phyloP scores from a whole-genome alignment of 208 protist species.

The Leishmania turanica region DNA sequence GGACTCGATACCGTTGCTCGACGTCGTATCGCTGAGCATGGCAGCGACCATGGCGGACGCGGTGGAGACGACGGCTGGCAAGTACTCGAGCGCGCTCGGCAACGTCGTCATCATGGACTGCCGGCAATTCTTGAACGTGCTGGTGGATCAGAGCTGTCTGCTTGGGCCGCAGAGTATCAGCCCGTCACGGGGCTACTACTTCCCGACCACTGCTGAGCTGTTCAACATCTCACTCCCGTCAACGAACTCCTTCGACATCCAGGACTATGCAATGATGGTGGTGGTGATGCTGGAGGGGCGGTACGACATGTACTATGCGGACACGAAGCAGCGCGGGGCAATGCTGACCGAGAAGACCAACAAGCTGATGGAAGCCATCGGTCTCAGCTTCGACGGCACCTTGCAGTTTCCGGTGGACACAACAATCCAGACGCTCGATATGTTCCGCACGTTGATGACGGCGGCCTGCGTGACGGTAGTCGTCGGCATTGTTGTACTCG shows the following conservation, averaged over 20 bases:
- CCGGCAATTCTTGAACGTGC: constrained; percentile 32
- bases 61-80: constrained; percentile 72
- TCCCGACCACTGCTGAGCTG: constrained; percentile 35
- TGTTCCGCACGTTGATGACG: constrained; percentile 79
- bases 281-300: constrained; percentile 70
- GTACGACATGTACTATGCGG: constrained; percentile 74
- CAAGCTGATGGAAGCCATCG: constrained; percentile 53
- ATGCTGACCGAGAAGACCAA: constrained; percentile 67
- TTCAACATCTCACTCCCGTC: constrained; percentile 26
- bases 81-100: constrained; percentile 91
- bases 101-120: constrained; percentile 93
- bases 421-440: constrained; percentile 63
- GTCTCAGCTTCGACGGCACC: constrained; percentile 45
- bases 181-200: constrained; percentile 17
- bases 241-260: constrained; percentile 36
- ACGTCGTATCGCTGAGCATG: constrained; percentile 26
- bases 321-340: constrained; percentile 23
- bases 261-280: constrained; percentile 70
- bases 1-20: constrained; percentile 38
- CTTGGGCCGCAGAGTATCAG: constrained; percentile 28
- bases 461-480: constrained; percentile 88
- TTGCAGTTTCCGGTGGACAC: constrained; percentile 65
- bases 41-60: constrained; percentile 67
- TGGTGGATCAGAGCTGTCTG: constrained; percentile 43
- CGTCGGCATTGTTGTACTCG: constrained; percentile 86